These are phyloP conservation scores for Arthroderma sp. DNA, from an alignment of 2,329 filamentous ascomycete species.

Conservation along the genomic window DNA sequence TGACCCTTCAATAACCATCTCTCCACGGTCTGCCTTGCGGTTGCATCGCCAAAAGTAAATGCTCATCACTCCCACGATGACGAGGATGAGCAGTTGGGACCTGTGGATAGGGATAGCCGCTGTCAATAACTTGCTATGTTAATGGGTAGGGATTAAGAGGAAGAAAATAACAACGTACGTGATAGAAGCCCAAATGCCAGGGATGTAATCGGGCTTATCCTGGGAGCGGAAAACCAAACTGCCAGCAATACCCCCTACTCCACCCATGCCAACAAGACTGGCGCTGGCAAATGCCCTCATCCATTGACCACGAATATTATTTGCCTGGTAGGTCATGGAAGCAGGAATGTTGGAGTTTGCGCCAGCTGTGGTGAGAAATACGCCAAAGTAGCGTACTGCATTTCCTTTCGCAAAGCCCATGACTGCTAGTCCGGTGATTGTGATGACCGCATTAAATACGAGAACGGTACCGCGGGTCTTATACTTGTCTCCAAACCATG, in stretches of 20 bases:
- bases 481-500: conserved; percentile 55
- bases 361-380: conserved; percentile 64
- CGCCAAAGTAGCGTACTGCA: conserved; percentile 55
- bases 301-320: conserved; percentile 81
- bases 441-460: conserved; percentile 50
- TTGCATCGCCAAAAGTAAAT: conserved; percentile 23
- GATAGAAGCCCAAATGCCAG: conserved; percentile 23
- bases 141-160: not conserved
- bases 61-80: conserved; percentile 18
- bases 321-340: conserved; percentile 67
- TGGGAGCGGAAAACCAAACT: conserved; percentile 53
- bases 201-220: conserved; percentile 23
- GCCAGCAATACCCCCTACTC: conserved; percentile 65
- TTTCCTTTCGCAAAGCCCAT: conserved; percentile 52
- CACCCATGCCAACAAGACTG: conserved; percentile 61
- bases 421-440: conserved; percentile 56
- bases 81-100: conserved; percentile 22
- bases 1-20: conserved; percentile 23
- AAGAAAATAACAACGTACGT: conserved; percentile 8
- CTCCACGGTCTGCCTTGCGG: conserved; percentile 21
- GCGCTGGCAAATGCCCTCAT: conserved; percentile 71
- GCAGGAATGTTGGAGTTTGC: conserved; percentile 66
- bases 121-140: not conserved
- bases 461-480: conserved; percentile 54
- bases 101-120: conserved; percentile 19